phyloP scores from a whole-genome alignment of 2,329 filamentous ascomycete species.

The Plenodomus biglobosus region DNA sequence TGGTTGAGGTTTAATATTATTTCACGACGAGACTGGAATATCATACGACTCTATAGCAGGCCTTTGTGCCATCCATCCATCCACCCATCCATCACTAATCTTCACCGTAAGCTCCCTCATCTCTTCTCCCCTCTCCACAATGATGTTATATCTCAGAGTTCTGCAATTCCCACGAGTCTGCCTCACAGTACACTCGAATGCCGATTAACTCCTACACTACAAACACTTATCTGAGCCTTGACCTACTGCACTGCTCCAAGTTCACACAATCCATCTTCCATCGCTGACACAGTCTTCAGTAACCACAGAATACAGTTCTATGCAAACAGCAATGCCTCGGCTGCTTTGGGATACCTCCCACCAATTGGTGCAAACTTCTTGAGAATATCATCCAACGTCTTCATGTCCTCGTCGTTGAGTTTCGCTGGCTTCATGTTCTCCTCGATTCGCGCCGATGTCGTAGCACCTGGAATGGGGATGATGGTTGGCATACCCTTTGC shows the following conservation, averaged over 20 bases:
- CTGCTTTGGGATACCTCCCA: slow-evolving; percentile 40
- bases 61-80: no score
- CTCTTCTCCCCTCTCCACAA: slow-evolving; percentile 1
- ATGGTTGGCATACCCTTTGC: slow-evolving; percentile 59
- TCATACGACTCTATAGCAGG: no score
- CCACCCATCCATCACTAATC: no score
- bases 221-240: slow-evolving; percentile 47
- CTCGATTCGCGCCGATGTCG: slow-evolving; percentile 56
- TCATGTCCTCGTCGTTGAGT: slow-evolving; percentile 52
- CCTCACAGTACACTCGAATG: slow-evolving; percentile 43
- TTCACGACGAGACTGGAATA: no score
- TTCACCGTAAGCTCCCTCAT: slow-evolving; percentile 13
- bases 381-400: slow-evolving; percentile 55
- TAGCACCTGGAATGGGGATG: slow-evolving; percentile 68
- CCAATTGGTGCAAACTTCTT: slow-evolving; percentile 50
- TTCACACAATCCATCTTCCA: slow-evolving; percentile 1
- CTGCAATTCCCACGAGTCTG: slow-evolving; percentile 53
- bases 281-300: not conserved
- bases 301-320: not conserved
- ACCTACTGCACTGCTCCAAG: not conserved
- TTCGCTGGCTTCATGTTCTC: slow-evolving; percentile 64
- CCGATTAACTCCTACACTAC: slow-evolving; percentile 52
- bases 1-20: no score
- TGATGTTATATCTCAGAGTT: slow-evolving; percentile 53
- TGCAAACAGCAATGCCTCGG: slow-evolving; percentile 10